Evolutionary conservation across 805 yeast genomes (phyloP).

Genomic region (Aciculoconidium aculeatum): DNA sequence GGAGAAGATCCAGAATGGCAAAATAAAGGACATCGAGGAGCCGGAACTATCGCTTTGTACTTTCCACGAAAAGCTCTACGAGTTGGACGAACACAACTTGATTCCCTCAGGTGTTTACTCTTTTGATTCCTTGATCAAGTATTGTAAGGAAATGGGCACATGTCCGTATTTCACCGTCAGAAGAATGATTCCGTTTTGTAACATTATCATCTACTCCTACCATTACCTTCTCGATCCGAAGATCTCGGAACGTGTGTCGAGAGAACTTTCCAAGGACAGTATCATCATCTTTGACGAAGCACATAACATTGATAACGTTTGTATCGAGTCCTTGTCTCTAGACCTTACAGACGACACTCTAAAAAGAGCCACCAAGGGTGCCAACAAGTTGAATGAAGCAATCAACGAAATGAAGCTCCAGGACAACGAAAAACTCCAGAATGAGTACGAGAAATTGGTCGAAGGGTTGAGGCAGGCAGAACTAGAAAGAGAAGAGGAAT

Average conservation of each 20-base stretch:
- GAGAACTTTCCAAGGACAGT: constrained; percentile 84
- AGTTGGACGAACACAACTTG: constrained; percentile 79
- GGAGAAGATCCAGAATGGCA: constrained; percentile 48
- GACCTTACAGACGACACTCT: constrained; percentile 89
- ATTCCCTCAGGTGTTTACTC: constrained; percentile 94
- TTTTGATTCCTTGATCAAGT: constrained; percentile 73
- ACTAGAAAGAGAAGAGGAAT: constrained; percentile 51
- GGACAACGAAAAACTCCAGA: constrained; percentile 78
- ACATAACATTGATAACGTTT: constrained; percentile 96
- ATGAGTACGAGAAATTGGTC: constrained; percentile 87
- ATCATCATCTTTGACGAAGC: constrained; percentile 98
- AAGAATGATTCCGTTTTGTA: constrained; percentile 94
- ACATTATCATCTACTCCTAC: constrained; percentile 90
- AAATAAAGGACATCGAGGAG: constrained; percentile 43
- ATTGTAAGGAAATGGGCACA: constrained; percentile 72
- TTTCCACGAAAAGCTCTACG: constrained; percentile 85
- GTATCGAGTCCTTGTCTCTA: constrained; percentile 89
- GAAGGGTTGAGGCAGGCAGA: constrained; percentile 85
- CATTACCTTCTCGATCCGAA: constrained; percentile 96
- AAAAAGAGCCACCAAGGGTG: constrained; percentile 83
- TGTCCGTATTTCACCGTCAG: constrained; percentile 98
- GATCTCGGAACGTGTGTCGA: constrained; percentile 91
- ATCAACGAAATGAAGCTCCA: constrained; percentile 80
- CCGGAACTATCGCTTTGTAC: constrained; percentile 55
- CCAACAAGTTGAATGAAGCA: constrained; percentile 66